Conservation (phyloP, 257 asterid species). For the Perilla frutescens region DNA sequence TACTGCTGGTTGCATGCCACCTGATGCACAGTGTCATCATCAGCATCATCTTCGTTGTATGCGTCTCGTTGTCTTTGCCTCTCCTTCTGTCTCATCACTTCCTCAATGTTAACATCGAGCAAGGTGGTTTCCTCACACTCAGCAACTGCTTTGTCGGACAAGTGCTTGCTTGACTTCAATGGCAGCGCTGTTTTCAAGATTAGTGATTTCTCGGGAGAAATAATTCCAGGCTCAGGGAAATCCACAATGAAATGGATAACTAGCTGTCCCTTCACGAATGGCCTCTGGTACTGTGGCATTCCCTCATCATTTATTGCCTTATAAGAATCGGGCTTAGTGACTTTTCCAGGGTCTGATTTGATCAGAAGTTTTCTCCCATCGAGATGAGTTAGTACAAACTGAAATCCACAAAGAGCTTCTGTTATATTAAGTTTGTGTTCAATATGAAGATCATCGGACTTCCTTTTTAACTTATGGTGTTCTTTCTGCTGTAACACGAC, state of each 20-base stretch:
- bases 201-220: slow-evolving; percentile 21
- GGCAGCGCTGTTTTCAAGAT: slow-evolving; percentile 16
- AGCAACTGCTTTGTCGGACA: slow-evolving; percentile 21
- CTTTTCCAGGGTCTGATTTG: slow-evolving; percentile 53
- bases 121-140: slow-evolving; percentile 29
- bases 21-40: slow-evolving; percentile 34
- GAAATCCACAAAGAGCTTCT: slow-evolving; percentile 57
- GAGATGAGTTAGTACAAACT: slow-evolving; percentile 49
- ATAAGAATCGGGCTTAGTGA: slow-evolving; percentile 41
- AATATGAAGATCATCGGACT: slow-evolving; percentile 42
- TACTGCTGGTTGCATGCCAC: slow-evolving; percentile 38
- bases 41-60: slow-evolving; percentile 29
- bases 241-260: slow-evolving; percentile 37
- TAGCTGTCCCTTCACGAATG: slow-evolving; percentile 36
- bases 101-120: slow-evolving; percentile 34
- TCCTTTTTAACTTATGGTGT: slow-evolving; percentile 38
- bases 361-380: slow-evolving; percentile 50
- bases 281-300: slow-evolving; percentile 36
- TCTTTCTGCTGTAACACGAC: slow-evolving; percentile 35
- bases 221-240: slow-evolving; percentile 31
- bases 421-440: slow-evolving; percentile 47
- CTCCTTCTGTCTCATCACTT: slow-evolving; percentile 38
- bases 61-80: slow-evolving; percentile 30
- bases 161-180: not conserved
- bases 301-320: slow-evolving; percentile 36